These are phyloP conservation scores for Tylopilus orsonianus DNA, from an alignment of 1,284 basidiomycete species.

Conservation along the genomic window DNA sequence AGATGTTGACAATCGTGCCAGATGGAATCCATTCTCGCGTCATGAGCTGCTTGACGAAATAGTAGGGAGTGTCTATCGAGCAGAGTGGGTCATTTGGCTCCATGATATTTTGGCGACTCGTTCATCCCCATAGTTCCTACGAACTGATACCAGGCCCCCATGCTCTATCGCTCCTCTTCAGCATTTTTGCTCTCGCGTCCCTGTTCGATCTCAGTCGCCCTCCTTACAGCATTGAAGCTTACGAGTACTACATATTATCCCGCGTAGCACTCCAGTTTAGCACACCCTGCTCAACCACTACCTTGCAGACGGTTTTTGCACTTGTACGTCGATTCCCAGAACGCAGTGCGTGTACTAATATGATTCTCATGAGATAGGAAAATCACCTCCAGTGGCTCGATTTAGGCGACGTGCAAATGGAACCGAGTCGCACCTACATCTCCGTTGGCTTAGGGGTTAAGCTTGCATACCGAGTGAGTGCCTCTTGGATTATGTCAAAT, in stretches of 20 bases:
- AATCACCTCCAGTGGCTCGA: conserved; percentile 62
- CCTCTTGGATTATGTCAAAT: not conserved
- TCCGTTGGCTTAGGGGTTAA: conserved; percentile 58
- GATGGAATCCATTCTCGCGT: conserved; percentile 39
- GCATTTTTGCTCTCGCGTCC: conserved; percentile 50
- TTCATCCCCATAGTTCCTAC: conserved; percentile 31
- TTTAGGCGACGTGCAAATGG: conserved; percentile 50
- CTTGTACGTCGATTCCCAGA: conserved; percentile 41
- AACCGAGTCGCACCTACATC: conserved; percentile 51
- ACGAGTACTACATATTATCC: conserved; percentile 59
- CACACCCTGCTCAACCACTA: conserved; percentile 47
- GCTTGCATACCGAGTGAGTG: conserved; percentile 54
- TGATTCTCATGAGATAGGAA: conserved; percentile 37
- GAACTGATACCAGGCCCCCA: conserved; percentile 40
- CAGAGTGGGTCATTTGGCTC: conserved; percentile 36
- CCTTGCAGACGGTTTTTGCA: conserved; percentile 50
- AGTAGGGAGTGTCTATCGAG: conserved; percentile 45
- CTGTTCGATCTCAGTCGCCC: conserved; percentile 48
- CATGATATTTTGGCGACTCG: conserved; percentile 9
- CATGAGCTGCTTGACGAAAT: conserved; percentile 53
- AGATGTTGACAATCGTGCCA: conserved; percentile 20
- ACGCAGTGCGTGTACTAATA: not conserved
- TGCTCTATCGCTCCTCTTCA: conserved; percentile 53
- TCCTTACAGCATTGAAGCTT: conserved; percentile 47
- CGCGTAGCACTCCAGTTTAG: conserved; percentile 49